Base-by-base conservation (phyloP, 805 yeast species). In the Saccharomycopsis babjevae region DNA sequence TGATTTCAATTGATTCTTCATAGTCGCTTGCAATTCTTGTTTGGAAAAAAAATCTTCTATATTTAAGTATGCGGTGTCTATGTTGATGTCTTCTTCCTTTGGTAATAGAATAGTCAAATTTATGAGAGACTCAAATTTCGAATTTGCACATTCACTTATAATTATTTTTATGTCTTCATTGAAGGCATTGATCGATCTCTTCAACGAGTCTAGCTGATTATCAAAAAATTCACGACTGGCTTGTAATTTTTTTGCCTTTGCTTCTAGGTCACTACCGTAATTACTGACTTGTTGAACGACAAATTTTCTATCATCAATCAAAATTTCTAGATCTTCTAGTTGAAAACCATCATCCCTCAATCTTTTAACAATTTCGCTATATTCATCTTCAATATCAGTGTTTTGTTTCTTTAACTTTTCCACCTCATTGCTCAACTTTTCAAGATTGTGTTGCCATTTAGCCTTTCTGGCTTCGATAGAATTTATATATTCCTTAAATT, bases 401-500 rank as follows among this genome's bases (percentile, higher is more conserved):
- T 83, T 72, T 58, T 81, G 81, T 36, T 68, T 67, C 58, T 75
- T 76, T 62, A 82, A 74, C 43, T 71, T 69, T 1, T 68, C 71
- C 52, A 85, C 78, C 67, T 88, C 94, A 6, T 70, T 71, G 38
- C 77, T 75, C 62, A 88, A 79, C 65, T 82, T 82, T n/a, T 77
- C 74, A 57, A 89, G 69, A 54, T 83, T 80, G 18, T 71, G 65
- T 1, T 79, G 76, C 94, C 96, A 88, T 68, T 83, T 84, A 15
- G 70, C 66, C 65, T 84, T 85, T 63, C 89, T 77, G n/a, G 75
- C 74, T 66, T 83, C 81, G 82, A 88, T 84, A 7, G 82, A 77
- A 54, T 82, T 82, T 59, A 88, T 83, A 68, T 86, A 89, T n/a
- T 83, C 85, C 66, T 81, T 79, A 67, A 89, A 87, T 70, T 87